Conservation (phyloP, 371 early-diverging fungal species). For the Actinomucor elegans region DNA sequence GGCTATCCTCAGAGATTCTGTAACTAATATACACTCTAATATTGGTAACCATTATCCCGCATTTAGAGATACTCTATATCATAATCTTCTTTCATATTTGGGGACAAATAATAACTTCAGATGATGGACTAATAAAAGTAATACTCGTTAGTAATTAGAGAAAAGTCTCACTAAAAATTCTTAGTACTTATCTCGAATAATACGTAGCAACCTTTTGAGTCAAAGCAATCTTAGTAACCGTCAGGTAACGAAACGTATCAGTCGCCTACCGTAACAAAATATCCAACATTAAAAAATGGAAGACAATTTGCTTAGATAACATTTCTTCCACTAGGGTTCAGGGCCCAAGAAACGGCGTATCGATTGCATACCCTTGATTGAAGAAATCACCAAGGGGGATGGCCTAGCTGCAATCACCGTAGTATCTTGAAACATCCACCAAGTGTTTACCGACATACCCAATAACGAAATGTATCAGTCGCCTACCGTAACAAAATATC, state of each 20-base stretch:
- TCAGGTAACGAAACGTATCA: constrained; percentile 8
- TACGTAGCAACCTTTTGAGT: neutral
- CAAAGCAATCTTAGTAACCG: constrained; percentile 2
- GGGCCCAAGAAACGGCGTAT: constrained; percentile 7
- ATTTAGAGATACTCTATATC: constrained; percentile 9
- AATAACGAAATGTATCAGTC: constrained; percentile 8
- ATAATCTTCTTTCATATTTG: neutral
- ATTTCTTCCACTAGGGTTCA: constrained; percentile 8
- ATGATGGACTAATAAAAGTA: neutral
- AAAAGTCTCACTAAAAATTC: constrained; percentile 1
- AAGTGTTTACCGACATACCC: neutral
- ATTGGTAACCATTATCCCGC: constrained; percentile 1
- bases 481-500: neutral
- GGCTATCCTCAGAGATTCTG: no score
- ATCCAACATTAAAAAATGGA: neutral
- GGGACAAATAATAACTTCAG: neutral
- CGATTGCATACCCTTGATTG: constrained; percentile 6
- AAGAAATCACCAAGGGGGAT: constrained; percentile 4
- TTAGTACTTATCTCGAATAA: constrained; percentile 1
- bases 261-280: constrained; percentile 3
- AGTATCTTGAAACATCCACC: constrained; percentile 4
- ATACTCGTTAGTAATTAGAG: constrained; percentile 5
- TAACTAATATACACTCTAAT: constrained; percentile 4
- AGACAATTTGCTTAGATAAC: constrained; percentile 3
- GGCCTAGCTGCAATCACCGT: constrained; percentile 1